Evolutionary conservation across 768 basidiomycete genomes (phyloP).

Genomic region (Amanita fuliginea): DNA sequence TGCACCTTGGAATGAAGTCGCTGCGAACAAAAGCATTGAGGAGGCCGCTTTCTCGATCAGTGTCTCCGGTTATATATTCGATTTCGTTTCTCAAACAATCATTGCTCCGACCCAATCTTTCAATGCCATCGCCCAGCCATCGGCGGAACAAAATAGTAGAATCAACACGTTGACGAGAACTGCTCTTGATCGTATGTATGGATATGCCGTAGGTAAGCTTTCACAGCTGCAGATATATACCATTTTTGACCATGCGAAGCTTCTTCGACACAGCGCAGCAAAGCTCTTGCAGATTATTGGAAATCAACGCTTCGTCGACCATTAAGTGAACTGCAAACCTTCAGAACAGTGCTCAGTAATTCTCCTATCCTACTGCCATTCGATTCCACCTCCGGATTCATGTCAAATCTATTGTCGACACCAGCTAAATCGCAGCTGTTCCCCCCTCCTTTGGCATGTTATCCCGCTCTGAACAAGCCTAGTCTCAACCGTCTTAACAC

Average conservation of each 20-base stretch:
- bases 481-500: slow-evolving; percentile 31
- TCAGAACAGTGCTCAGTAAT: slow-evolving; percentile 33
- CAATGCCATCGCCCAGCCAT: slow-evolving; percentile 32
- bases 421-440: slow-evolving; percentile 31
- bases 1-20: slow-evolving; percentile 37
- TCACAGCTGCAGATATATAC: neutral
- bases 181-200: slow-evolving; percentile 48
- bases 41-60: slow-evolving; percentile 25
- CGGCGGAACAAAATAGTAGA: slow-evolving; percentile 29
- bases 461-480: slow-evolving; percentile 33
- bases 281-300: slow-evolving; percentile 45
- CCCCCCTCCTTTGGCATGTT: slow-evolving; percentile 52
- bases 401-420: slow-evolving; percentile 28
- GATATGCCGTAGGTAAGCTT: slow-evolving; percentile 42
- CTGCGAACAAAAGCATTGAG: slow-evolving; percentile 11
- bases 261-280: slow-evolving; percentile 40
- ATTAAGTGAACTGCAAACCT: slow-evolving; percentile 28
- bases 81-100: slow-evolving; percentile 49
- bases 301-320: slow-evolving; percentile 35
- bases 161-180: slow-evolving; percentile 25
- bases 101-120: slow-evolving; percentile 34
- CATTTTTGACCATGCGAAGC: slow-evolving; percentile 24
- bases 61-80: slow-evolving; percentile 41
- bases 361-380: slow-evolving; percentile 48
- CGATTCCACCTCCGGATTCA: slow-evolving; percentile 32